These are phyloP conservation scores for Calamus simplicifolius DNA, from an alignment of 176 grass and related monocot genomes.

Conservation along the genomic window DNA sequence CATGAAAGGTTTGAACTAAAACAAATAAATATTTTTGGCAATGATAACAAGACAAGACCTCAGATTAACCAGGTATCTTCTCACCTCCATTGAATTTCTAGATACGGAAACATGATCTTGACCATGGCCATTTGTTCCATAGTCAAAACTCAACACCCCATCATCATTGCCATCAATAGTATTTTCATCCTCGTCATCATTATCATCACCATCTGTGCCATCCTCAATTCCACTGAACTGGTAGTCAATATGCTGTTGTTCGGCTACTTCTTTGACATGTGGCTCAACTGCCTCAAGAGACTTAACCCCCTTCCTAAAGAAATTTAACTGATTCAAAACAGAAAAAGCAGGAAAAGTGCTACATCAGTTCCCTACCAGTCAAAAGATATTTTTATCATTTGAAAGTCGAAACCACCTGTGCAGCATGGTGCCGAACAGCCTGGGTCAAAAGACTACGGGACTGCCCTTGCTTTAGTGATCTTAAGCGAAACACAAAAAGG, in stretches of 20 bases:
- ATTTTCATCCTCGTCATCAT: slow-evolving; percentile 29
- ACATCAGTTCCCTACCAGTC: too few species aligned
- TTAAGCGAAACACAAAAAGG: slow-evolving; percentile 85
- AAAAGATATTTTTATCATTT: too few species aligned
- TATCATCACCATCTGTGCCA: slow-evolving; percentile 50
- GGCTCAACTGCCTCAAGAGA: slow-evolving; percentile 84
- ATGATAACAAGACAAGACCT: too few species aligned
- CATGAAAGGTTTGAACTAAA: too few species aligned
- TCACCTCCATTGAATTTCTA: slow-evolving; percentile 57
- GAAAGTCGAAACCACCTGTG: slow-evolving; percentile 42
- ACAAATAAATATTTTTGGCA: too few species aligned
- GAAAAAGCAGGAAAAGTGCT: slow-evolving; percentile 1
- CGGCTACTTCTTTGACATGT: slow-evolving; percentile 68
- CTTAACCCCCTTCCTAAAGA: slow-evolving; percentile 75
- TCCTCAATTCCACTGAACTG: slow-evolving; percentile 82
- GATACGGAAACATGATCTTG: slow-evolving; percentile 36
- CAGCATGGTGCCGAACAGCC: slow-evolving; percentile 92
- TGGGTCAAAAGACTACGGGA: slow-evolving; percentile 95
- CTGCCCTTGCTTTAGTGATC: slow-evolving; percentile 95
- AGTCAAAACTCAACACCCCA: slow-evolving; percentile 72
- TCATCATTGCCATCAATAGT: slow-evolving; percentile 52
- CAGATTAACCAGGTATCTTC: neutral
- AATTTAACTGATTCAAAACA: slow-evolving; percentile 60
- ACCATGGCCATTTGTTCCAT: slow-evolving; percentile 45
- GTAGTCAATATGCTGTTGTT: slow-evolving; percentile 91